Percentiles rank a stretch among this genome's conserved stretches.
Conservation (phyloP, 441 rosid genomes). For the Erodium texanum region DNA sequence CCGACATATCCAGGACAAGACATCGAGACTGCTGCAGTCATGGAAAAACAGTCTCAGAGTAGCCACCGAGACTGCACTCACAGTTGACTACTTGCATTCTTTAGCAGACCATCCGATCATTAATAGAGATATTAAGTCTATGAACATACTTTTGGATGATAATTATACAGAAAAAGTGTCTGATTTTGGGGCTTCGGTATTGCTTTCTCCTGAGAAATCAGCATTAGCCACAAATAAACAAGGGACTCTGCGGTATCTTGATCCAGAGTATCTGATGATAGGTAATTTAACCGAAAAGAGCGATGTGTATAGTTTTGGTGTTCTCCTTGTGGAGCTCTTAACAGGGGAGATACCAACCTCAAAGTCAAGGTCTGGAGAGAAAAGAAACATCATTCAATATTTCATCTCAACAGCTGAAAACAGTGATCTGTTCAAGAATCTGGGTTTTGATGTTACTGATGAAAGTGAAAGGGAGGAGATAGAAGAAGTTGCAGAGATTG, state of each 20-base stretch:
- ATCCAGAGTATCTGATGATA: constrained; percentile 25
- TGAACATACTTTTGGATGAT: constrained; percentile 11
- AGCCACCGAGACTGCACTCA: constrained; percentile 14
- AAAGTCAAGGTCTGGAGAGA: constrained; percentile 3
- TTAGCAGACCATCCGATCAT: constrained; percentile 15
- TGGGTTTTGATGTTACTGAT: constrained; percentile 17
- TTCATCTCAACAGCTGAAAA: constrained; percentile 18
- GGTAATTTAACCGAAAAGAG: constrained; percentile 20
- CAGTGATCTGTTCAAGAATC: not conserved
- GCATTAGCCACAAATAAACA: constrained; percentile 13
- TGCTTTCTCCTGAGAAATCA: constrained; percentile 19
- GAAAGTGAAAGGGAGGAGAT: constrained; percentile 23
- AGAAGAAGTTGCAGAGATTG: constrained; percentile 21
- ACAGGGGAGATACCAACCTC: constrained; percentile 22
- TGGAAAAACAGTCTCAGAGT: constrained; percentile 4
- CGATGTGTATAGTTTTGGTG: constrained; percentile 28
- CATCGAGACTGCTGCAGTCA: not conserved
- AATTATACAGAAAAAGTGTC: constrained; percentile 14
- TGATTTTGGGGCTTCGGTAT: constrained; percentile 29
- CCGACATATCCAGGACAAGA: not conserved
- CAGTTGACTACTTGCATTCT: constrained; percentile 17
- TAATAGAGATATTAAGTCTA: constrained; percentile 15
- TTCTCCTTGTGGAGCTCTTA: constrained; percentile 27
- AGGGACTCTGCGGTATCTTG: constrained; percentile 29
- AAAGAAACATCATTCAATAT: constrained; percentile 14